Evolutionary conservation across 805 yeast genomes (phyloP).

Genomic region (Yarrowia sp.): DNA sequence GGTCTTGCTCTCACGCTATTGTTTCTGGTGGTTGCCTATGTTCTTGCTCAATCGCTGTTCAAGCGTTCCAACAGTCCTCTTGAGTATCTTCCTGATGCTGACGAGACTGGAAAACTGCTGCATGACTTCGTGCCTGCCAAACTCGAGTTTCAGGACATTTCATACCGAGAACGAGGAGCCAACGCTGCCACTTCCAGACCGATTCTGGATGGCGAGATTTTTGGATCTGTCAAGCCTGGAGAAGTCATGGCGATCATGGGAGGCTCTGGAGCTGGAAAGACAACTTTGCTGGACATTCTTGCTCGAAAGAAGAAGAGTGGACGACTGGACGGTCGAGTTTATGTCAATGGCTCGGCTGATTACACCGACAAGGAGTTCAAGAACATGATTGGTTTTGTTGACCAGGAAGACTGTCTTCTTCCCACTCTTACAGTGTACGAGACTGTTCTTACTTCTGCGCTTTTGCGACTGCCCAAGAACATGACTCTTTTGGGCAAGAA

Average conservation of each 20-base stretch:
- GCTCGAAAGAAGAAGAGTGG: constrained; percentile 89
- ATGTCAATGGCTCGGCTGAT: constrained; percentile 60
- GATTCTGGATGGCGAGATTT: constrained; percentile 55
- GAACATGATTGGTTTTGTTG: constrained; percentile 86
- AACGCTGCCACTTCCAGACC: background rate
- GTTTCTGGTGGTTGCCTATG: constrained; percentile 26
- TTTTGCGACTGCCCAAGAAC: constrained; percentile 74
- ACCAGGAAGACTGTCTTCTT: constrained; percentile 86
- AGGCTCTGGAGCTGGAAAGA: constrained; percentile 98
- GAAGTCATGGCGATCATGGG: constrained; percentile 96
- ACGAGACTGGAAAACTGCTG: constrained; percentile 47
- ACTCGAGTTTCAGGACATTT: constrained; percentile 69
- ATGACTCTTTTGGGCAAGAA: constrained; percentile 75
- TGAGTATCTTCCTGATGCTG: constrained; percentile 39
- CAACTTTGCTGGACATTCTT: constrained; percentile 84
- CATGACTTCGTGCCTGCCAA: constrained; percentile 62
- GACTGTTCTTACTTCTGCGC: constrained; percentile 88
- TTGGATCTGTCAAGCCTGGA: constrained; percentile 80
- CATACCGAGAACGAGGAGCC: constrained; percentile 54
- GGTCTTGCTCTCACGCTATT: constrained; percentile 33
- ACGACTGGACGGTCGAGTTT: constrained; percentile 57
- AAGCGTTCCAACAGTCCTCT: constrained; percentile 26
- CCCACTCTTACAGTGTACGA: constrained; percentile 96
- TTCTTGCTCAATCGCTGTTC: constrained; percentile 28
- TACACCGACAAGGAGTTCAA: constrained; percentile 46